Percentiles rank a stretch among this genome's conserved stretches.
These are phyloP conservation scores for Aspergillus nidulans DNA, from an alignment of 495 filamentous ascomycete species.

Conservation along the genomic window DNA sequence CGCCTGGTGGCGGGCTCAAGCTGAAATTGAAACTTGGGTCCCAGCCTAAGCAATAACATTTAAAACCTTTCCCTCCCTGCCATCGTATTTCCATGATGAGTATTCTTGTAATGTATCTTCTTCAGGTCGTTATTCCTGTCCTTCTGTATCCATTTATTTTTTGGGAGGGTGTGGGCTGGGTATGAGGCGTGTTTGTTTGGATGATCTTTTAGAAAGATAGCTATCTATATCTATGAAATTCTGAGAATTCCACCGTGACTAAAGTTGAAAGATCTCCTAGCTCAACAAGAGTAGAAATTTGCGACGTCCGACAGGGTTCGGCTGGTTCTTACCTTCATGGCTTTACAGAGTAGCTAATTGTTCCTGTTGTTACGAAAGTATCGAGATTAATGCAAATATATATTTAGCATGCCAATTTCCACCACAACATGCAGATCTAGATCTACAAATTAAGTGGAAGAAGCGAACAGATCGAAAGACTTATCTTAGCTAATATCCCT, in stretches of 20 bases:
- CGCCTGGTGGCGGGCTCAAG: conserved; percentile 35
- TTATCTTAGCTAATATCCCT: conserved; percentile 13
- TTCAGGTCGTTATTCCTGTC: conserved; percentile 7
- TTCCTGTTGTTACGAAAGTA: too few species aligned
- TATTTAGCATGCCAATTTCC: too few species aligned
- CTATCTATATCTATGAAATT: background rate
- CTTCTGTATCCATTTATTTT: background rate
- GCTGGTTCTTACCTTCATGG: too few species aligned
- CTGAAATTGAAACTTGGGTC: conserved; percentile 42
- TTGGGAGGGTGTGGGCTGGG: conserved; percentile 6
- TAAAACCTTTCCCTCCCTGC: background rate
- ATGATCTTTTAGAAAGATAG: background rate
- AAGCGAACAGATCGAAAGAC: background rate
- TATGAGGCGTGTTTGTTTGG: background rate
- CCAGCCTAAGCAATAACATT: conserved; percentile 28
- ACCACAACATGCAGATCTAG: too few species aligned
- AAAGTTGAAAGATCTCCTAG: conserved; percentile 13
- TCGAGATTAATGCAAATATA: too few species aligned
- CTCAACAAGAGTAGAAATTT: conserved; percentile 3
- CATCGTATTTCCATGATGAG: conserved; percentile 7
- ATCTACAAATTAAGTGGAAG: background rate
- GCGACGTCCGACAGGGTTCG: too few species aligned
- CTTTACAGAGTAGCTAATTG: too few species aligned
- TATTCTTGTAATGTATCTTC: conserved; percentile 16
- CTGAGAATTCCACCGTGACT: conserved; percentile 1